Percentiles rank a stretch among this genome's conserved stretches.
Conservation (phyloP, 495 filamentous ascomycete species). For the Aspergillus kassunensis region DNA sequence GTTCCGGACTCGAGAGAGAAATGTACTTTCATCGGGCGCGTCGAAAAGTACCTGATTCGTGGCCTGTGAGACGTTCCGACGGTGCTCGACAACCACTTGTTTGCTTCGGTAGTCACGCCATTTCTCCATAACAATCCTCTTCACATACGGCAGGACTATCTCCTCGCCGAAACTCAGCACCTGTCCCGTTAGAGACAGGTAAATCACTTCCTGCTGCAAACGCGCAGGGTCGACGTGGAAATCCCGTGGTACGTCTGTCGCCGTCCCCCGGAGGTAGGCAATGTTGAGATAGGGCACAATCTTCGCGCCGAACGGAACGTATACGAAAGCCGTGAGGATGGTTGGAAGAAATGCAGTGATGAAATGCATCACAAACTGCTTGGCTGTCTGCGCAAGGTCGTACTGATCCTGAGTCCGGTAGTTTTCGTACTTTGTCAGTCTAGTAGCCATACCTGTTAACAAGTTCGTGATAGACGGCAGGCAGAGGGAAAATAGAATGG, state of each 20-base stretch:
- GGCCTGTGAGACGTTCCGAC: constrained; percentile 24
- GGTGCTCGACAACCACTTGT: constrained; percentile 13
- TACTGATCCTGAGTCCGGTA: constrained; percentile 82
- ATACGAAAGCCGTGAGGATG: constrained; percentile 90
- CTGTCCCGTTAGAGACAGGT: constrained; percentile 90
- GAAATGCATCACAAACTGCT: constrained; percentile 93
- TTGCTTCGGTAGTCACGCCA: constrained; percentile 34
- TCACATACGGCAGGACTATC: constrained; percentile 76
- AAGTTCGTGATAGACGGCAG: constrained; percentile 71
- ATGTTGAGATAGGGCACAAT: constrained; percentile 83
- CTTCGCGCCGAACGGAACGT: constrained; percentile 83
- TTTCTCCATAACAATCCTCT: constrained; percentile 50
- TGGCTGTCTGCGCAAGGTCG: constrained; percentile 75
- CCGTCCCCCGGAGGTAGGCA: constrained; percentile 46
- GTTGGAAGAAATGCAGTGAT: constrained; percentile 92
- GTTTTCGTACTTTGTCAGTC: constrained; percentile 81
- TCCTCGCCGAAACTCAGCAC: constrained; percentile 84
- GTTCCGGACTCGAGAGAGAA: constrained; percentile 71
- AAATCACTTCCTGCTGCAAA: constrained; percentile 88
- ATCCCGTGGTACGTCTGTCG: constrained; percentile 21
- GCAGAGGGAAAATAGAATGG: constrained; percentile 69
- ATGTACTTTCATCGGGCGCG: constrained; percentile 63
- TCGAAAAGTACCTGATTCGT: constrained; percentile 42
- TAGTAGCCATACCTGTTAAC: constrained; percentile 70
- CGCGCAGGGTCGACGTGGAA: constrained; percentile 78